Percentiles rank a stretch among this genome's conserved stretches.
These are phyloP conservation scores for Fusarium buxicola DNA, from an alignment of 2,329 filamentous ascomycete genomes.

Conservation along the genomic window DNA sequence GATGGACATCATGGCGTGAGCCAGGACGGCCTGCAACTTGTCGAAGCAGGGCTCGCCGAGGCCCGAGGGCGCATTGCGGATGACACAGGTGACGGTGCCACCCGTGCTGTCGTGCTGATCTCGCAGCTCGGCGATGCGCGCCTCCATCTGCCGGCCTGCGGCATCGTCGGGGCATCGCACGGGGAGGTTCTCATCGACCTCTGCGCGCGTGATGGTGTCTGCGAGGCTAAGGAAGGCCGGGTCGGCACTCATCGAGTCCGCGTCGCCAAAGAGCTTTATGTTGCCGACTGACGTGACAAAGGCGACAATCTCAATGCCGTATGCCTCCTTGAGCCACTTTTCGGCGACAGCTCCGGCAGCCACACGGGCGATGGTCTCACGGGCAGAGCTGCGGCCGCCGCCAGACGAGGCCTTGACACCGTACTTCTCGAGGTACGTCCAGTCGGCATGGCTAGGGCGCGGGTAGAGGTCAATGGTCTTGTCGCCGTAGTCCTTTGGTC, in stretches of 20 bases:
- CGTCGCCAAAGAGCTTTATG: slow-evolving; percentile 51
- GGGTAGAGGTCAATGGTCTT: slow-evolving; percentile 93
- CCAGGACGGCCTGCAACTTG: slow-evolving; percentile 92
- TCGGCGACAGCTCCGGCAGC: slow-evolving; percentile 93
- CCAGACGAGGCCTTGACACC: slow-evolving; percentile 92
- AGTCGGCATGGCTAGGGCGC: slow-evolving; percentile 92
- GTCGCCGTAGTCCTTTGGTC: slow-evolving; percentile 90
- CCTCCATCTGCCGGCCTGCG: slow-evolving; percentile 77
- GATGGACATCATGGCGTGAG: slow-evolving; percentile 94
- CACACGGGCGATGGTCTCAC: slow-evolving; percentile 94
- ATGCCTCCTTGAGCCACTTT: slow-evolving; percentile 84
- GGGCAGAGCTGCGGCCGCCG: slow-evolving; percentile 89
- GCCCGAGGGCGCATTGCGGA: slow-evolving; percentile 85
- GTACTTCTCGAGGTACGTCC: slow-evolving; percentile 98
- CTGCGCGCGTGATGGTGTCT: slow-evolving; percentile 61
- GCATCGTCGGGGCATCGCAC: slow-evolving; percentile 84
- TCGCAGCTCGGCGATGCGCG: slow-evolving; percentile 80
- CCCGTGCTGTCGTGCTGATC: slow-evolving; percentile 90
- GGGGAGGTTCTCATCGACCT: slow-evolving; percentile 86
- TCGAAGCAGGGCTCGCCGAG: slow-evolving; percentile 95
- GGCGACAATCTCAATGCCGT: slow-evolving; percentile 90
- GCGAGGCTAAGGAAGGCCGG: slow-evolving; percentile 82
- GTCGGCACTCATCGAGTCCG: slow-evolving; percentile 72
- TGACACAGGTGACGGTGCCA: slow-evolving; percentile 93
- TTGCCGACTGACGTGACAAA: slow-evolving; percentile 88